Evolutionary conservation across 169 alveolate species (phyloP).

Genomic region (Cardiosporidium cionae): DNA sequence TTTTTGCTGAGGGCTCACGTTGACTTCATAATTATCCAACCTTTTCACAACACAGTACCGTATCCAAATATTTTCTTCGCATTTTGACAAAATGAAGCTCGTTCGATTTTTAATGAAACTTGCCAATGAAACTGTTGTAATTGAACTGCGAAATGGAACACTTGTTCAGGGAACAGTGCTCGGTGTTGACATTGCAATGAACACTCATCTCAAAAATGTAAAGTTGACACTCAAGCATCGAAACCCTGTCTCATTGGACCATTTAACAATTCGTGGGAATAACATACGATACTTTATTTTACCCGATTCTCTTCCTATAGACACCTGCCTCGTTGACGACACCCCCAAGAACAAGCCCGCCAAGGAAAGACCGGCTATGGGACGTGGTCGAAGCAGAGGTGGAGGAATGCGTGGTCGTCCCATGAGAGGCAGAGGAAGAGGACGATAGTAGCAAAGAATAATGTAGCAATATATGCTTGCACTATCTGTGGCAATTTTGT

Average conservation of each 20-base stretch:
- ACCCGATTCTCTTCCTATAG: conserved; percentile 90
- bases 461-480: too few species aligned
- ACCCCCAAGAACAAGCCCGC: conserved; percentile 76
- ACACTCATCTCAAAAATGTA: conserved; percentile 94
- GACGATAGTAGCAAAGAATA: too few species aligned
- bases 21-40: too few species aligned
- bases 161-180: conserved; percentile 88
- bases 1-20: too few species aligned
- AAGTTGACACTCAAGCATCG: conserved; percentile 88
- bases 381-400: conserved; percentile 11
- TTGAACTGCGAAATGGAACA: conserved; percentile 94
- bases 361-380: conserved; percentile 10
- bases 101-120: conserved; percentile 92
- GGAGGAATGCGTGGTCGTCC: conserved; percentile 6
- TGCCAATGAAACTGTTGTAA: conserved; percentile 89
- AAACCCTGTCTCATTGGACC: conserved; percentile 83
- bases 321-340: conserved; percentile 91
- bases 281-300: conserved; percentile 89
- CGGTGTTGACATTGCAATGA: conserved; percentile 96
- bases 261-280: conserved; percentile 80
- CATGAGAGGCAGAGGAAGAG: not conserved
- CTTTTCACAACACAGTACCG: too few species aligned
- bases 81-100: conserved; percentile 77
- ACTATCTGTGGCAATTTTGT: too few species aligned
- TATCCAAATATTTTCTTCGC: not conserved